Base-by-base conservation (phyloP, 352 stramenopile species). In the Phytophthora multivora region DNA sequence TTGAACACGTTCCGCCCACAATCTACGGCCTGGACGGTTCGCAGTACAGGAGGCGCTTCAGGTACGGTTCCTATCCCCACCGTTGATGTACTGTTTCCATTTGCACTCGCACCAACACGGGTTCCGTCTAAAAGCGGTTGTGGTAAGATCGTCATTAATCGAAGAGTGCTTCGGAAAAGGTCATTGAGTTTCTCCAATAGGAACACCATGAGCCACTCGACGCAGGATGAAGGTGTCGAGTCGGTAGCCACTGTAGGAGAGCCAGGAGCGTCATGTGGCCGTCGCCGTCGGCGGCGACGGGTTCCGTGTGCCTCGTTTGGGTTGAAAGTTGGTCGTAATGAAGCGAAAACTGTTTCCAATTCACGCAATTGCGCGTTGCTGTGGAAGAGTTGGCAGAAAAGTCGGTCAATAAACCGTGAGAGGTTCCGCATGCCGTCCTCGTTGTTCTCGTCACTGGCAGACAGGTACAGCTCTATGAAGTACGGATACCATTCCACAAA, bases 351-450 rank as follows among this genome's bases (percentile, higher is more conserved):
- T 4, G 52, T 66, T 43, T 94, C 83, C 9, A 94, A 71, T 42
- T 90, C 79, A 7, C 79, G 73, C 2, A 95, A 66, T 50, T 95
- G 86, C 15, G 82, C 80, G 0, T 83, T 85, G 50, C 82, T 93
- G 56, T 95, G 86, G 58, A 95, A 95, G 9, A 95, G 71, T 56
- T 95, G 86, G 48, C 86, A 95, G 35, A 95, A 95, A 0, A 95
- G 58, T 23, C 86, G 82, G 49, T 95, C 86, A 40, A 95, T 90
- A 67, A 93, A 93, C 9, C 83, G 71, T 40, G 81, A 91, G 0
- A 95, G 66, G 46, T 88, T 89, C 6, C 75, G 73, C 78, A 91
- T 90, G 3, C 83, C 81, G 4, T 87, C 80, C 25, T 93, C 83
- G 33, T 89, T 90, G 63, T 83, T 85, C 45, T 89, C 75, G 10